phyloP scores from a whole-genome alignment of 2,329 filamentous ascomycete species.

The Nannizziopsis arthrosporioides region DNA sequence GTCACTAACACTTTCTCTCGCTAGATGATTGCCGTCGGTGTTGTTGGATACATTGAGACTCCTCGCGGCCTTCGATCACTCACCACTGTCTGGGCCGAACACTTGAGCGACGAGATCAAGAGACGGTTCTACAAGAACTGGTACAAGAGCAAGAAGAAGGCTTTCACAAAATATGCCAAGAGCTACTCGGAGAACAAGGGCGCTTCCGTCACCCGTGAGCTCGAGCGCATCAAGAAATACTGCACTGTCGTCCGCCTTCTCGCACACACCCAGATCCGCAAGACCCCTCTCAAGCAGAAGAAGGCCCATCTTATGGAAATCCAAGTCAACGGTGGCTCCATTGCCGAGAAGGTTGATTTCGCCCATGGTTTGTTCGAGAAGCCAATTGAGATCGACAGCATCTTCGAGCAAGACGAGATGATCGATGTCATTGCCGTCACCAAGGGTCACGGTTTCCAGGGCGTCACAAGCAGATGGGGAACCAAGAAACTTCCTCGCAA shows the following conservation, averaged over 20 bases:
- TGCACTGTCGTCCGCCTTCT: constrained; percentile 98
- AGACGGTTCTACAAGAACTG: constrained; percentile 99
- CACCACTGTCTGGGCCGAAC: constrained; percentile 99
- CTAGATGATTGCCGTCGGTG: constrained; percentile 98
- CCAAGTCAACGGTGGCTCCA: constrained; percentile 94
- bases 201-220: constrained; percentile 83
- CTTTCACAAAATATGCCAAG: constrained; percentile 99
- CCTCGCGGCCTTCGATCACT: constrained; percentile 98
- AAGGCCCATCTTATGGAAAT: constrained; percentile 99
- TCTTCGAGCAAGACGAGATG: constrained; percentile 99
- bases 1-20: constrained; percentile 22
- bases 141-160: constrained; percentile 99
- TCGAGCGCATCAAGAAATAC: constrained; percentile 99
- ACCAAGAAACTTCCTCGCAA: constrained; percentile 99
- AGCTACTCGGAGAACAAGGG: constrained; percentile 93
- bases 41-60: constrained; percentile 99
- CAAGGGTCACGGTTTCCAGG: constrained; percentile 97
- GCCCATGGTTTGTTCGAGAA: constrained; percentile 97
- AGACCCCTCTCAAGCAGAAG: constrained; percentile 99
- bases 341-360: constrained; percentile 95
- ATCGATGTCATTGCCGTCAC: constrained; percentile 98
- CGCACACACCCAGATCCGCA: constrained; percentile 98
- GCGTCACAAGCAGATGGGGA: constrained; percentile 96
- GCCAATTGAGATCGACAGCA: constrained; percentile 78
- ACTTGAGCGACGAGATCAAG: constrained; percentile 97